Percentiles rank a stretch among this genome's conserved stretches.
These are phyloP conservation scores for Aspergillus fructus DNA, from an alignment of 2,329 filamentous ascomycete species.

Conservation along the genomic window DNA sequence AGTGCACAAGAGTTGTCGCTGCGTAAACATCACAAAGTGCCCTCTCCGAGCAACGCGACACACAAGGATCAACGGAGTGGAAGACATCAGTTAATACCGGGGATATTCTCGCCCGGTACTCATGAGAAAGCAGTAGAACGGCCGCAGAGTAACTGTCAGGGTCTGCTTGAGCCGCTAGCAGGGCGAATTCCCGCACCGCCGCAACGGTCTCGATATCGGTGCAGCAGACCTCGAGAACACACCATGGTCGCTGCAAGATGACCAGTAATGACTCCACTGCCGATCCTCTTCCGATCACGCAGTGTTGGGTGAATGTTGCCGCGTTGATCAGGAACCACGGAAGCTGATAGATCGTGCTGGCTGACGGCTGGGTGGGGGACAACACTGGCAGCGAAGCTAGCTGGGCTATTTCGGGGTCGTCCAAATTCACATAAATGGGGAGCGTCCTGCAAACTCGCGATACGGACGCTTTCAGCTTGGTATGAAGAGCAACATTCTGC, in stretches of 20 bases:
- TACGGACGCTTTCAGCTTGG: not conserved
- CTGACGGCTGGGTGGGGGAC: too few relatives aligned
- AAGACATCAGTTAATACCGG: not conserved
- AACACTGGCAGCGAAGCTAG: slow-evolving; percentile 6
- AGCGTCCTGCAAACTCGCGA: slow-evolving; percentile 6
- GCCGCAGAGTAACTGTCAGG: slow-evolving; percentile 11
- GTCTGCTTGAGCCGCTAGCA: slow-evolving; percentile 7
- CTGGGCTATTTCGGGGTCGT: not conserved
- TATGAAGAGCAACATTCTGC: not conserved
- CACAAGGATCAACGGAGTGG: not conserved
- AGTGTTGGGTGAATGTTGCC: slow-evolving; percentile 13
- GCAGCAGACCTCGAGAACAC: slow-evolving; percentile 21
- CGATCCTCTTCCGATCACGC: slow-evolving; percentile 13
- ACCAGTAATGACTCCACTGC: slow-evolving; percentile 15
- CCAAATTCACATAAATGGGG: slow-evolving; percentile 6
- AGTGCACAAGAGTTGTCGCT: slow-evolving; percentile 4
- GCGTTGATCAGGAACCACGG: slow-evolving; percentile 22
- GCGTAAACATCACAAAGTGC: slow-evolving; percentile 7
- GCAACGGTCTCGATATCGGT: slow-evolving; percentile 10
- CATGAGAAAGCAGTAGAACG: slow-evolving; percentile 13
- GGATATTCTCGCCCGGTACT: not conserved
- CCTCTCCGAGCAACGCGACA: not conserved
- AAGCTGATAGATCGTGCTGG: not conserved
- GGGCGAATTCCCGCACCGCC: slow-evolving; percentile 8
- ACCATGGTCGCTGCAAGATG: slow-evolving; percentile 21